phyloP scores from a whole-genome alignment of 176 grass and related monocot species.

The Carex pumila region DNA sequence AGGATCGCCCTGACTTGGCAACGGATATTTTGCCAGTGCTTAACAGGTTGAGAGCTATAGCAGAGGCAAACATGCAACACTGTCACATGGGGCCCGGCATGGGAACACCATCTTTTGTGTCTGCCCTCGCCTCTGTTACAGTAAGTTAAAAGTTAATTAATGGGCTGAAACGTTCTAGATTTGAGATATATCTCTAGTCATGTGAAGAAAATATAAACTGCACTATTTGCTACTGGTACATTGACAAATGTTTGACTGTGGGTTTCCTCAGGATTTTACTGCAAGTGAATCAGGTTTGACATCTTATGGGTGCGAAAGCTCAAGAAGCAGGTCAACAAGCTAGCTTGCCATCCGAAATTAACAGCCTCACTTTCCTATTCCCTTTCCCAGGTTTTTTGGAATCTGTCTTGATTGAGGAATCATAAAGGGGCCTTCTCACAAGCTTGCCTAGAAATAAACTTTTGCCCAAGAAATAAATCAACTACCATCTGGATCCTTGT shows the following conservation, averaged over 20 bases:
- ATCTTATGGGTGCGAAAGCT: slow-evolving; percentile 24
- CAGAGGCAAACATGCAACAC: neutral
- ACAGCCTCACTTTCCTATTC: neutral
- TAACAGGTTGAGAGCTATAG: slow-evolving; percentile 24
- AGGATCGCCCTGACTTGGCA: slow-evolving; percentile 35
- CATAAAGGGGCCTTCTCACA: neutral
- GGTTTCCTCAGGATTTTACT: slow-evolving; percentile 8
- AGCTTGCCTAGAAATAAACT: slow-evolving; percentile 4
- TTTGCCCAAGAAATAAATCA: neutral
- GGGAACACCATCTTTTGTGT: neutral
- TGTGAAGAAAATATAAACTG: neutral
- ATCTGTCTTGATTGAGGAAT: neutral
- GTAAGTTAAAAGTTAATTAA: slow-evolving; percentile 10
- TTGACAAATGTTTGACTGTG: neutral
- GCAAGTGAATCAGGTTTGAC: neutral
- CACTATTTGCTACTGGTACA: neutral
- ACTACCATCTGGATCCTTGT: neutral
- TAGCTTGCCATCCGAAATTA: neutral
- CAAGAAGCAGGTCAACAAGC: neutral
- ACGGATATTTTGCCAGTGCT: slow-evolving; percentile 33
- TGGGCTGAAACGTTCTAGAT: neutral
- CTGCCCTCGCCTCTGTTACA: neutral
- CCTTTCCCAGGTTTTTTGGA: neutral
- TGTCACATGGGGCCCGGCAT: neutral
- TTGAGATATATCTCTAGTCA: neutral